Percentiles rank a stretch among this genome's conserved stretches.
Evolutionary conservation across 2,329 filamentous ascomycete species (phyloP).

Genomic region (Diaporthe humulicola): DNA sequence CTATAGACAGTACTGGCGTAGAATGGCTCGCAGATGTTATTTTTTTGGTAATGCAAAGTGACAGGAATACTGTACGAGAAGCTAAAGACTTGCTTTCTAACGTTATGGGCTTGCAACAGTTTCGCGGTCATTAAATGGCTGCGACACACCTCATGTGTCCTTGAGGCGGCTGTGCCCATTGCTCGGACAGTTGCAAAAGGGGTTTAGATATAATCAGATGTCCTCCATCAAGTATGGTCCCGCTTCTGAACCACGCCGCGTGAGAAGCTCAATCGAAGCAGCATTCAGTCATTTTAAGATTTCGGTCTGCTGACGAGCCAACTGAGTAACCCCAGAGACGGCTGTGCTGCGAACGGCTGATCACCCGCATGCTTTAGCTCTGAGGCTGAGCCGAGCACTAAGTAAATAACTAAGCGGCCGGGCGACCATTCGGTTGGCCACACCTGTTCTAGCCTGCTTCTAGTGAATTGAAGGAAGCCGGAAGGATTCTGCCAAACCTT

Average conservation of each 20-base stretch:
- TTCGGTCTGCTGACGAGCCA: neutral
- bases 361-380: neutral
- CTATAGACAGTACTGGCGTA: neutral
- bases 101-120: neutral
- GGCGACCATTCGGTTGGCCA: neutral
- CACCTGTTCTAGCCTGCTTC: neutral
- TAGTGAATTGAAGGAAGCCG: neutral
- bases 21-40: neutral
- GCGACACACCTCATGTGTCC: neutral
- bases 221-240: no score
- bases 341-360: slow-evolving; percentile 23
- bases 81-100: neutral
- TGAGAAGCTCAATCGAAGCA: neutral
- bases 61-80: neutral
- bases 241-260: neutral
- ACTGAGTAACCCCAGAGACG: neutral
- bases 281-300: neutral
- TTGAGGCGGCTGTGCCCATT: neutral
- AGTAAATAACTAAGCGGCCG: neutral
- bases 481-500: neutral
- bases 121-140: neutral
- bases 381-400: neutral
- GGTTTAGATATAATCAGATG: no score
- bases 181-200: no score
- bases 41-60: neutral